Percentiles rank a stretch among this genome's conserved stretches.
These are phyloP conservation scores for Rhodocollybia butyracea DNA, from an alignment of 768 basidiomycete genomes.

Conservation along the genomic window DNA sequence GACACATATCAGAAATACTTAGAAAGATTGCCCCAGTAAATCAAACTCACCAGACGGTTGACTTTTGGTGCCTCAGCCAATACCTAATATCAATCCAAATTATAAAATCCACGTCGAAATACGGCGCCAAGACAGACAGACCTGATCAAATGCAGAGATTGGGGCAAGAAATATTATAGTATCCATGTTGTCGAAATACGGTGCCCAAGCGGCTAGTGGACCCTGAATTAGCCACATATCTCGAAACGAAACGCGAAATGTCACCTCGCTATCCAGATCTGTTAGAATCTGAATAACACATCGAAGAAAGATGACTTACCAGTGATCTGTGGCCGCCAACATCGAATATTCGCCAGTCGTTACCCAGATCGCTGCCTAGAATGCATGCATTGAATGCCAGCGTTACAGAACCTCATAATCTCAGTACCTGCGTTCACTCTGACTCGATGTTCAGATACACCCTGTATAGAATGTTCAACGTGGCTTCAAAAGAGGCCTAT, in stretches of 20 bases:
- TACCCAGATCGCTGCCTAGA: conserved; percentile 20
- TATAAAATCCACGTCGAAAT: too few relatives aligned
- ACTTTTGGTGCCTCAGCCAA: conserved; percentile 61
- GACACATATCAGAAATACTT: neutral
- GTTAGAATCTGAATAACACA: neutral
- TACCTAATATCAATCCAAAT: too few relatives aligned
- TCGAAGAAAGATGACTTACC: conserved; percentile 27
- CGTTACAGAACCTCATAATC: neutral
- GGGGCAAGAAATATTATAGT: conserved; percentile 72
- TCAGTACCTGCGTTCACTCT: conserved; percentile 45
- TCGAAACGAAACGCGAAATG: neutral
- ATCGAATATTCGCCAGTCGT: conserved; percentile 47
- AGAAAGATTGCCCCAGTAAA: neutral
- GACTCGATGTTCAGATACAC: conserved; percentile 71
- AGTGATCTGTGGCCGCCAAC: conserved; percentile 66
- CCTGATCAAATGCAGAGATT: conserved; percentile 70
- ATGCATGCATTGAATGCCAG: conserved; percentile 14
- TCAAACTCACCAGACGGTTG: conserved; percentile 53
- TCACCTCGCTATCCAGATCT: neutral
- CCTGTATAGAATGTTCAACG: conserved; percentile 19
- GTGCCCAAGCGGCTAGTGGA: conserved; percentile 54
- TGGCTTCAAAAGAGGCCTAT: neutral
- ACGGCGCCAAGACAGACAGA: too few relatives aligned
- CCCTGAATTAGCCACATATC: neutral
- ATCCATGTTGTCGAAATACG: conserved; percentile 63